Evolutionary conservation across 176 grass and related monocot species (phyloP).

Genomic region (Zizania latifolia): DNA sequence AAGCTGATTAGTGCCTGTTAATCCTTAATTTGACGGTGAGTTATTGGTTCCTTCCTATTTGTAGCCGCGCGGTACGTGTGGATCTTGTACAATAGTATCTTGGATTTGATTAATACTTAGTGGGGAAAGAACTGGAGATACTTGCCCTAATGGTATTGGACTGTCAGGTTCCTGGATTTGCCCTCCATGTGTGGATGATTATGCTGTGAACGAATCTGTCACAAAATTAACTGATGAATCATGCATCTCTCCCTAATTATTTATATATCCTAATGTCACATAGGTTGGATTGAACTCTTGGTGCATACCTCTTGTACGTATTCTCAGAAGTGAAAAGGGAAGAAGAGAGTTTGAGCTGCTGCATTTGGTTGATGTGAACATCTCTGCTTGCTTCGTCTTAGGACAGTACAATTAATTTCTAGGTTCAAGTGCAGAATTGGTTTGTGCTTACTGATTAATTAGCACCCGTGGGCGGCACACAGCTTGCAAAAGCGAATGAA

Average conservation of each 20-base stretch:
- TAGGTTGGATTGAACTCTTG: neutral
- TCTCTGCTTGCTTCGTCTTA: neutral
- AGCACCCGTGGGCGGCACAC: slow-evolving; percentile 20
- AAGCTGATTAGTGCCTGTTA: neutral
- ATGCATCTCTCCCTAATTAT: neutral
- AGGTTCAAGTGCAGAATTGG: neutral
- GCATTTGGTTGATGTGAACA: neutral
- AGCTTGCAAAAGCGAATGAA: slow-evolving; percentile 11
- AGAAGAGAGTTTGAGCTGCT: neutral
- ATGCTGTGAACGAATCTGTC: neutral
- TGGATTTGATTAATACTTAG: neutral
- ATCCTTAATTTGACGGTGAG: slow-evolving; percentile 6
- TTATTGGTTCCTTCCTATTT: neutral
- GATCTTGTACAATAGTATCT: neutral
- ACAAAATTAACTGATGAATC: neutral
- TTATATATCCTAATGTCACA: neutral
- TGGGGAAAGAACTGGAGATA: neutral
- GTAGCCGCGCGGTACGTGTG: neutral
- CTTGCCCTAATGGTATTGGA: neutral
- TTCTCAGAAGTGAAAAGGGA: neutral
- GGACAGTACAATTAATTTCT: neutral
- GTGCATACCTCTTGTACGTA: neutral
- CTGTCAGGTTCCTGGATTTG: neutral
- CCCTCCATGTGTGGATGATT: neutral
- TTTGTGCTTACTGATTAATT: neutral